phyloP scores from a whole-genome alignment of 1,139 yeast species.

The Yamadazyma trypodendri region DNA sequence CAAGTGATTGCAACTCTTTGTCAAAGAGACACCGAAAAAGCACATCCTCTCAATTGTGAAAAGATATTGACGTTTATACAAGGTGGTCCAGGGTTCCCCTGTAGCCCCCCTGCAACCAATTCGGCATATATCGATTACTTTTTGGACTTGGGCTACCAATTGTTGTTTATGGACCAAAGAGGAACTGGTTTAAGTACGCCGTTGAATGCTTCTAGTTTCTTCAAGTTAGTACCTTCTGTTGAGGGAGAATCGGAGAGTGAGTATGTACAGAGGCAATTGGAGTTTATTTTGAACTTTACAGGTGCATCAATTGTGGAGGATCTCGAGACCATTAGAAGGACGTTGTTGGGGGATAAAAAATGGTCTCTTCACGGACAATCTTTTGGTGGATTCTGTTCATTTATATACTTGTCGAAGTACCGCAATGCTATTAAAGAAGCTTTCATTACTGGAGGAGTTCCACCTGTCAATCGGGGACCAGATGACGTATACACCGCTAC shows the following conservation, averaged over 20 bases:
- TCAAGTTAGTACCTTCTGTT: constrained; percentile 15
- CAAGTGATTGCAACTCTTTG: constrained; percentile 35
- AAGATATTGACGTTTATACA: constrained; percentile 47
- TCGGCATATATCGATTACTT: constrained; percentile 37
- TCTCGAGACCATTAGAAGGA: constrained; percentile 42
- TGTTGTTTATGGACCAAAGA: constrained; percentile 54
- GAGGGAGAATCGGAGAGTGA: constrained; percentile 20
- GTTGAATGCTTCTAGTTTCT: constrained; percentile 33
- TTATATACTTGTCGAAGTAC: constrained; percentile 49
- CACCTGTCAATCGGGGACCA: constrained; percentile 42
- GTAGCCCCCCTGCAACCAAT: constrained; percentile 36
- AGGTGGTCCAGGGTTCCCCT: constrained; percentile 61
- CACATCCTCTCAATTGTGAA: constrained; percentile 22
- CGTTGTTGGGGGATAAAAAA: constrained; percentile 33
- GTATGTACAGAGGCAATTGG: constrained; percentile 25
- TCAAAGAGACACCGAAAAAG: constrained; percentile 24
- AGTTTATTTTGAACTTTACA: constrained; percentile 43
- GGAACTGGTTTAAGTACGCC: constrained; percentile 57
- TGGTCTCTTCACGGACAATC: constrained; percentile 59
- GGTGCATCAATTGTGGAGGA: constrained; percentile 55
- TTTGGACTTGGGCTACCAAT: constrained; percentile 43
- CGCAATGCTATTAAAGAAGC: constrained; percentile 40
- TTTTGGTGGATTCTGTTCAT: constrained; percentile 55
- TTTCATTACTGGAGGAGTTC: constrained; percentile 56
- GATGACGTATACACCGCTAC: constrained; percentile 52